phyloP scores from a whole-genome alignment of 2,329 filamentous ascomycete species.

The Neofusicoccum cordaticola region DNA sequence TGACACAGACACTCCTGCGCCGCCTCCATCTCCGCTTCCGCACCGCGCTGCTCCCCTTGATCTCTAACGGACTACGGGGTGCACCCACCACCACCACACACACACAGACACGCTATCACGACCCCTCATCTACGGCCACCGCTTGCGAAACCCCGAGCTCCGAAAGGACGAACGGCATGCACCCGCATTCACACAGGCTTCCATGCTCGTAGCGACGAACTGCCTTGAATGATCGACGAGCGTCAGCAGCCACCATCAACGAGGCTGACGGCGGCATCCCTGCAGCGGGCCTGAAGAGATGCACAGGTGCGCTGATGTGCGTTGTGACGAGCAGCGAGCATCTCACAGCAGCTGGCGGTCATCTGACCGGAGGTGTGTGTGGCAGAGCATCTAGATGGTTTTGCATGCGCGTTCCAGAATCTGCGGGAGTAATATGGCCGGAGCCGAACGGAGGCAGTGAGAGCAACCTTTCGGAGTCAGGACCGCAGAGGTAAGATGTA shows the following conservation, averaged over 20 bases:
- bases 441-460: neutral
- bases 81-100: neutral
- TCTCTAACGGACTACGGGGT: neutral
- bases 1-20: neutral
- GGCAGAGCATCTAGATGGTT: neutral
- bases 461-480: neutral
- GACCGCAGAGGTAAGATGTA: neutral
- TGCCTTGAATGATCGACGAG: neutral
- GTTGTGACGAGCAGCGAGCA: neutral
- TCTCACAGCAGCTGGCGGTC: slow-evolving; percentile 12
- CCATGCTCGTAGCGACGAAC: neutral
- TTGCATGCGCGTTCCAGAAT: neutral
- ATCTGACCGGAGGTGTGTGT: slow-evolving; percentile 7
- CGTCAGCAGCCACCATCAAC: slow-evolving; percentile 2
- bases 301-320: neutral
- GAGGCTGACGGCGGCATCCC: neutral
- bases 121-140: neutral
- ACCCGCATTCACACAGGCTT: neutral
- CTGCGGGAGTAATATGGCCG: neutral
- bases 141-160: neutral
- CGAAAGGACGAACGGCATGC: neutral
- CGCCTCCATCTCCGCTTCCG: neutral
- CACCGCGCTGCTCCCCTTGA: too few relatives aligned
- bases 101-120: neutral
- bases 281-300: neutral